Base-by-base conservation (phyloP, 2,329 filamentous ascomycete genomes). In the Lachnellula hyalina region DNA sequence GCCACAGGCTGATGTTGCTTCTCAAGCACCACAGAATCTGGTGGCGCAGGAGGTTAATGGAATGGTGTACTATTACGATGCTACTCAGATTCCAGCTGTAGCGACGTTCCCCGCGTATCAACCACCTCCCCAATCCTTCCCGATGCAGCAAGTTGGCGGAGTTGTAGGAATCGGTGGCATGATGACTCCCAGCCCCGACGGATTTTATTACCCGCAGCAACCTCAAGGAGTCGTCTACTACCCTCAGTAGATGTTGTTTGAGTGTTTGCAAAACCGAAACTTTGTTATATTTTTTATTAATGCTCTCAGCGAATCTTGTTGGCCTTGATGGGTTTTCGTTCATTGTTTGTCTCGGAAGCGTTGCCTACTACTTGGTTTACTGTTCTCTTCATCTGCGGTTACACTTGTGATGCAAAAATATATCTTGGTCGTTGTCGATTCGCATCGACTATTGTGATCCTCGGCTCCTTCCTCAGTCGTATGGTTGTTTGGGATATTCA, bases 1-100 rank as follows among this genome's bases (percentile, higher is more conserved):
- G 28, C 9, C 28, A 32, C 28, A 32, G 55, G 62, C 65, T 47
- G 55, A 54, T 25, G 54, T 53, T 17, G 57, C 67, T 6, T 72
- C 75, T 32, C 82, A 81, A 61, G 72, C 74, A 17, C 81, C 82
- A 54, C 80, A 87, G 19, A 81, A 76, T 60, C 70, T 84, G 42
- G 81, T 87, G 47, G 90, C 90, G 0, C 92, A 96, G 70, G 93
- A 97, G 74, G 85, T 86, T 60, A 96, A 96, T 63, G 94, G 94
- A 58, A 97, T 95, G 81, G 91, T 96, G 0, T 97, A 96, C 71
- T 99, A 96, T 70, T 92, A 91, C 65, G 89, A 96, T 67, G 80
- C 89, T 7, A 80, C 85, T n/a, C 86, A 91, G 67, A 75, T 92
- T 47, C 75, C 82, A 25, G 63, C 67, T 32, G 64, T 70, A 19